Conservation (phyloP, 177 flowering plant genomes). For the Telopea speciosissima region DNA sequence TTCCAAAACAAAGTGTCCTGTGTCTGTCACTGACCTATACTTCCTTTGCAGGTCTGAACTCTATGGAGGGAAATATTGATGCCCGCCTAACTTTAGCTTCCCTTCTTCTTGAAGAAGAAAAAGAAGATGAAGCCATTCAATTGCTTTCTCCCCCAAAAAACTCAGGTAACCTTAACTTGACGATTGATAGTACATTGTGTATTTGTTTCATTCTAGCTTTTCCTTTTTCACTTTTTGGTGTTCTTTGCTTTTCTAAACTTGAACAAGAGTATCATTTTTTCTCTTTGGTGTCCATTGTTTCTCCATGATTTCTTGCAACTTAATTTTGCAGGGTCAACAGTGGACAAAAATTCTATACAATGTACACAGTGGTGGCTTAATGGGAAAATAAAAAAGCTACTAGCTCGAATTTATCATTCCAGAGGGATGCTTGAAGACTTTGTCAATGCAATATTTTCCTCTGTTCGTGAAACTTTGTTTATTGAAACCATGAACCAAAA, state of each 20-base stretch:
- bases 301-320: neutral
- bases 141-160: slow-evolving; percentile 65
- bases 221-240: neutral
- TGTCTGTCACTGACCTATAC: neutral
- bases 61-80: slow-evolving; percentile 45
- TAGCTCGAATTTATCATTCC: slow-evolving; percentile 53
- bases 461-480: slow-evolving; percentile 59
- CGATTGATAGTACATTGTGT: neutral
- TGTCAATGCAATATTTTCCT: slow-evolving; percentile 52
- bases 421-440: slow-evolving; percentile 64
- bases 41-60: slow-evolving; percentile 31
- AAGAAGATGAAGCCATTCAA: slow-evolving; percentile 67
- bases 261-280: neutral
- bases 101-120: slow-evolving; percentile 61
- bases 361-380: slow-evolving; percentile 68
- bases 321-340: slow-evolving; percentile 26
- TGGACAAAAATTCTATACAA: slow-evolving; percentile 16
- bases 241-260: no score
- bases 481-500: slow-evolving; percentile 46
- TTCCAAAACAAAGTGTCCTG: neutral
- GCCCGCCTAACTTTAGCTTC: slow-evolving; percentile 67
- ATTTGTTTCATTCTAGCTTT: neutral
- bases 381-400: slow-evolving; percentile 57
- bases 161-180: slow-evolving; percentile 22
- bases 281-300: no score